Base-by-base conservation (phyloP, 805 yeast genomes). In the Hanseniaspora meyeri region DNA sequence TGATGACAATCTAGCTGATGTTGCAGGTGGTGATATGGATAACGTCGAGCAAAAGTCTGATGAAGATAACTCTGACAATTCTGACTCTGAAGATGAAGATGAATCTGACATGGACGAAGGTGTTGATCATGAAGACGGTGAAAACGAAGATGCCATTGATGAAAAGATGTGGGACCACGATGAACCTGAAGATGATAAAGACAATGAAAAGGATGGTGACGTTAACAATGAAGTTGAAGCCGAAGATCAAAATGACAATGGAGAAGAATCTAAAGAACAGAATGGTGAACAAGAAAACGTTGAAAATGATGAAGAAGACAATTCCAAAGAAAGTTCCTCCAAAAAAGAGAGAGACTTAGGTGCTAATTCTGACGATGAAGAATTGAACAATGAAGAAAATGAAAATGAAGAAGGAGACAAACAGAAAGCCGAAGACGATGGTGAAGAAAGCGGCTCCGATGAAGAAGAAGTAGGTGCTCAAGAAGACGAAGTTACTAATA, bases 91-190 rank as follows among this genome's bases (percentile, higher is more conserved):
- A 64, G 89, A 91, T 66, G 86, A 84, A 12, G 77, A 81, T 57
- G 88, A 83, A 16, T 77, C 77, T 59, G 75, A 78, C 29, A 82
- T 84, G 63, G 95, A 87, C 62, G 86, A 87, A 65, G 87, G 85
- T 39, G 75, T 86, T 12, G 90, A 87, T 38, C 73, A 75, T 55
- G 67, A 79, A 71, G 85, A 85, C 4, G 79, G 81, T 24, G 72
- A 51, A 12, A 32, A 77, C 57, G 69, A 79, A 2, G 70, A 75
- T 49, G 67, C 78, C 43, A 78, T 87, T 43, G 95, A 87, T 67
- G 95, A 87, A 61, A 87, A 85, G 71, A 85, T 85, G 95, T 88
- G 95, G 95, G 89, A 88, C 64, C 95, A 50, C 79, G 80, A 31
- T 80, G 80, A 39, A 69, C 74, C 57, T 70, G 76, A 79, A n/a